A percentile compares a stretch with the other conserved stretches of the same genome.
These are phyloP conservation scores for Auricularia heimuer DNA, from an alignment of 768 basidiomycete genomes.

Conservation along the genomic window DNA sequence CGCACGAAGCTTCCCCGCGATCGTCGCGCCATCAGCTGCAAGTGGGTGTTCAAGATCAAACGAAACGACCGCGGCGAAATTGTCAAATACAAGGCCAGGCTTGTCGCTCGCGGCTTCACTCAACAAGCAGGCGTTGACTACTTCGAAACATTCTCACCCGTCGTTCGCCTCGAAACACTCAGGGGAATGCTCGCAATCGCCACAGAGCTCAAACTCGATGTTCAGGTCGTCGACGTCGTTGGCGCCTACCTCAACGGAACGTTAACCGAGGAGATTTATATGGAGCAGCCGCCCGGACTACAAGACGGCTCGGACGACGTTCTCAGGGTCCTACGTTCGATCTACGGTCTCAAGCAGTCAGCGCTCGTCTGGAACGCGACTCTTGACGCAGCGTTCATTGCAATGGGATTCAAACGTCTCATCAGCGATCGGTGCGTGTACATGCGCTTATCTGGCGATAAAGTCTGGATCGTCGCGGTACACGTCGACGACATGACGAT, in stretches of 20 bases:
- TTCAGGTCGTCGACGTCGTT: conserved; percentile 22
- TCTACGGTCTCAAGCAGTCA: conserved; percentile 12
- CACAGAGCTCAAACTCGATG: conserved; percentile 16
- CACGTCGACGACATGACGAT: conserved; percentile 27
- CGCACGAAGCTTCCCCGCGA: conserved; percentile 2
- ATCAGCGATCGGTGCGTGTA: conserved; percentile 11
- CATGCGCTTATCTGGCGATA: background rate
- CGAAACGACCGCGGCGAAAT: background rate
- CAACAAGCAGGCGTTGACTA: conserved; percentile 6
- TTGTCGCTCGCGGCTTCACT: conserved; percentile 4
- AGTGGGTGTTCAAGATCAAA: conserved; percentile 2
- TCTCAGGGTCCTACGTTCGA: background rate
- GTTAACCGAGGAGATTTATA: conserved; percentile 24
- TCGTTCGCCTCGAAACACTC: background rate
- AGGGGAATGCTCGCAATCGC: background rate
- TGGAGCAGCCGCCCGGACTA: conserved; percentile 21
- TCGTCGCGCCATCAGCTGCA: background rate
- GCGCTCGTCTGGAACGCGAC: conserved; percentile 10
- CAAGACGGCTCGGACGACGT: conserved; percentile 4
- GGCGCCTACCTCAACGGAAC: conserved; percentile 22
- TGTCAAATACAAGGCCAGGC: conserved; percentile 7
- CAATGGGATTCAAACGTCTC: conserved; percentile 10
- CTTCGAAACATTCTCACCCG: conserved; percentile 7
- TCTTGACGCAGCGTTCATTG: conserved; percentile 6
- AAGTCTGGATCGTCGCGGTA: conserved; percentile 3